Evolutionary conservation across 768 basidiomycete genomes (phyloP).

Genomic region (Strobilomyces echinocephalus): DNA sequence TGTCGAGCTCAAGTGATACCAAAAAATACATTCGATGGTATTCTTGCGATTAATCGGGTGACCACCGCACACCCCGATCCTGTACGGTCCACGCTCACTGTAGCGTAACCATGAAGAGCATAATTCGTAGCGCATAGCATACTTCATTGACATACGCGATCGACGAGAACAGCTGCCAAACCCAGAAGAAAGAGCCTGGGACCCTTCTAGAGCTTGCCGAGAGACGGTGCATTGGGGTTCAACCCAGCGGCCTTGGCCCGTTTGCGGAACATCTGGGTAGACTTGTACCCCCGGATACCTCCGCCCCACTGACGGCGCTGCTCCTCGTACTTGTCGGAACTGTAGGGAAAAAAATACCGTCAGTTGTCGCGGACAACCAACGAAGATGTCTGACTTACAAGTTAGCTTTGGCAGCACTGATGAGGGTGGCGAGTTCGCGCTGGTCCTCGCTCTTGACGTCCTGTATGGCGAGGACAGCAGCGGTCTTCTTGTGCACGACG

Average conservation of each 20-base stretch:
- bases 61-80: not conserved
- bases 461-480: constrained; percentile 84
- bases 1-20: not conserved
- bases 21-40: not conserved
- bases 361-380: not conserved
- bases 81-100: constrained; percentile 1
- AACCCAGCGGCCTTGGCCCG: constrained; percentile 89
- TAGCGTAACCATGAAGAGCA: constrained; percentile 4
- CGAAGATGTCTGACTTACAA: constrained; percentile 57
- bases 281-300: constrained; percentile 93
- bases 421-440: constrained; percentile 86
- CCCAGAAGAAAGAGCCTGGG: not conserved
- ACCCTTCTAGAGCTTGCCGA: constrained; percentile 59
- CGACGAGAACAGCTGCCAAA: constrained; percentile 1
- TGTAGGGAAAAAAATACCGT: constrained; percentile 22
- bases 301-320: constrained; percentile 92
- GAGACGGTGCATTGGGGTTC: constrained; percentile 47
- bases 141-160: constrained; percentile 16
- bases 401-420: constrained; percentile 94
- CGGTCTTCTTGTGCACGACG: constrained; percentile 98
- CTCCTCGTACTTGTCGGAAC: constrained; percentile 92
- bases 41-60: too few species aligned
- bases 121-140: constrained; percentile 13
- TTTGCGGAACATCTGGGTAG: constrained; percentile 87
- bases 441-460: constrained; percentile 95